A percentile compares a stretch with the other conserved stretches of the same genome.
Evolutionary conservation across 164 flowering plant genomes (phyloP).

Genomic region (Kingdonia uniflora): DNA sequence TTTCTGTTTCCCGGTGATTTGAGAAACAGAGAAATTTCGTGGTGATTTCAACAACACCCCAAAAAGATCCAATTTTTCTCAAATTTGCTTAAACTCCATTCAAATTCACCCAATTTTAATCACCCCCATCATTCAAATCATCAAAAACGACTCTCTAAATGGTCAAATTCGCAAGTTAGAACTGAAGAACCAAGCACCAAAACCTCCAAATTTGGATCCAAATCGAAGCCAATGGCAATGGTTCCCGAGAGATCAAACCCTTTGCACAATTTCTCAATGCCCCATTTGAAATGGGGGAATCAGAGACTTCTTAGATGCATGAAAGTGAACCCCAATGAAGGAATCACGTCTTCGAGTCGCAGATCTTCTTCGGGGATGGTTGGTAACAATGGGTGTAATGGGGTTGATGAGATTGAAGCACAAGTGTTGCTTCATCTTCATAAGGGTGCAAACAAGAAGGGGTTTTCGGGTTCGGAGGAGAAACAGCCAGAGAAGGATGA

Average conservation of each 20-base stretch:
- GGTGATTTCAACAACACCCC: too few species aligned
- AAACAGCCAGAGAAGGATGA: conserved; percentile 5
- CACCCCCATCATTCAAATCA: too few species aligned
- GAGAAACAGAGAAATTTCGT: too few species aligned
- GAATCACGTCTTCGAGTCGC: conserved; percentile 6
- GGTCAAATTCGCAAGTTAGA: too few species aligned
- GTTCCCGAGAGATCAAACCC: conserved; percentile 39
- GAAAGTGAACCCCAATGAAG: conserved; percentile 23
- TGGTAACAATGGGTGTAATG: conserved; percentile 30
- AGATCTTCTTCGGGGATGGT: too few species aligned
- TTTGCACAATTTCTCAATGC: conserved; percentile 61
- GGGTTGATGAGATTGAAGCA: conserved; percentile 47
- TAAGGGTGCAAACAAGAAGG: conserved; percentile 34
- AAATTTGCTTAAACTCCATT: too few species aligned
- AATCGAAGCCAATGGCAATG: conserved; percentile 28
- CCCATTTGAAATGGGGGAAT: conserved; percentile 62
- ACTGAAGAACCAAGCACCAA: conserved; percentile 6
- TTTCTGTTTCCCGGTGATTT: too few species aligned
- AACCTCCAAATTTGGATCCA: background rate
- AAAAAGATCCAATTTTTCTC: too few species aligned
- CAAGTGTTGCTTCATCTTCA: conserved; percentile 53
- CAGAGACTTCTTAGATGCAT: conserved; percentile 47
- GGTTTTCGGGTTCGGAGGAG: too few species aligned
- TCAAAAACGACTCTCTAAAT: too few species aligned
- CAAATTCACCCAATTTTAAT: too few species aligned